These are phyloP conservation scores for Pythium dissimile DNA, from an alignment of 352 stramenopile species.

Conservation along the genomic window DNA sequence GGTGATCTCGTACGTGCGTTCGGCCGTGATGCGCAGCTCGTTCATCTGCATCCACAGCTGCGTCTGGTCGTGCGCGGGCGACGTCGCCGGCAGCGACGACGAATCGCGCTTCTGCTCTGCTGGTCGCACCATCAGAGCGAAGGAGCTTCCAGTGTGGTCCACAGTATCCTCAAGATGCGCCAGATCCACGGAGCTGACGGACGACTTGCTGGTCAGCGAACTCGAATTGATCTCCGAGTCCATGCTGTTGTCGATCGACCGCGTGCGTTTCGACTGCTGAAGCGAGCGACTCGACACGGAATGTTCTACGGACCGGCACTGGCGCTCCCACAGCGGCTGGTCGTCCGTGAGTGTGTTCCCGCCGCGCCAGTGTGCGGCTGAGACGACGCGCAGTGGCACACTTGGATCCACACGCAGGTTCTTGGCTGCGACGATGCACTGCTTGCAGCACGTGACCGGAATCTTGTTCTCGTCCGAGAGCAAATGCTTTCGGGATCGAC, in stretches of 20 bases:
- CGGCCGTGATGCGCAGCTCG: conserved; percentile 11
- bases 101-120: not conserved
- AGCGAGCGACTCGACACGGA: not conserved
- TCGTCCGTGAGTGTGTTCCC: conserved; percentile 5
- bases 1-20: conserved; percentile 13
- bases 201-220: not conserved
- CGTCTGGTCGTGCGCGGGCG: not conserved
- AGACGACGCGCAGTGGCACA: conserved; percentile 10
- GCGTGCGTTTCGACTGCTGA: not conserved
- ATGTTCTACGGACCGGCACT: not conserved
- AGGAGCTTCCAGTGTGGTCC: not conserved
- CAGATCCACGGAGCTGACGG: conserved; percentile 1
- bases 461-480: conserved; percentile 19
- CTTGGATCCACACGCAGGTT: conserved; percentile 1
- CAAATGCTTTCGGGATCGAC: conserved; percentile 16
- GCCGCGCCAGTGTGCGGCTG: conserved; percentile 4
- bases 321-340: conserved; percentile 1
- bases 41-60: conserved; percentile 16
- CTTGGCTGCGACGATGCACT: conserved; percentile 20
- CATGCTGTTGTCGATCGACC: conserved; percentile 2
- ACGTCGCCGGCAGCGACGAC: not conserved
- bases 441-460: conserved; percentile 19
- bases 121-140: not conserved
- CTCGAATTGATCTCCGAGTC: not conserved
- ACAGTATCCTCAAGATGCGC: not conserved